Evolutionary conservation across 2,329 filamentous ascomycete genomes (phyloP).

Genomic region (Cordyceps tenuipes): DNA sequence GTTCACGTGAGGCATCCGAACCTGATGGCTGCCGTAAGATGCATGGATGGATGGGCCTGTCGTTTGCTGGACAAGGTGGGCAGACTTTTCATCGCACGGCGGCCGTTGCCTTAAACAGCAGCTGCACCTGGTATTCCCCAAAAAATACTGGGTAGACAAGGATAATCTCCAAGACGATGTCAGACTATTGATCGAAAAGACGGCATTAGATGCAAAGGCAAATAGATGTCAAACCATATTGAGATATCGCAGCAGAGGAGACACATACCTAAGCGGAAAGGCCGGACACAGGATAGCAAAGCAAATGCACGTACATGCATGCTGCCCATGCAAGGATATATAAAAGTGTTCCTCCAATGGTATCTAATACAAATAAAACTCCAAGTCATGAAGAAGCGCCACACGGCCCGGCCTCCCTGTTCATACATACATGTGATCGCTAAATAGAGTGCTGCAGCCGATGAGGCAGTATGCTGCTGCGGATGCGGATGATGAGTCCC

Average conservation of each 20-base stretch:
- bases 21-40: not conserved
- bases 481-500: not conserved
- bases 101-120: not conserved
- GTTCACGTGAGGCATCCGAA: not conserved
- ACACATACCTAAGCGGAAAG: not conserved
- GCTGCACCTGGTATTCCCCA: not conserved
- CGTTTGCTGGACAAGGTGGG: not conserved
- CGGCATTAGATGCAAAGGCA: not conserved
- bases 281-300: not conserved
- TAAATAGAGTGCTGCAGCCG: not conserved
- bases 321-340: not conserved
- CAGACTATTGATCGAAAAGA: not conserved
- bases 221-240: not conserved
- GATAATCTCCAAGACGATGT: not conserved
- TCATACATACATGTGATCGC: slow-evolving; percentile 1
- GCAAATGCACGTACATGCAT: not conserved
- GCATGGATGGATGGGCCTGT: not conserved
- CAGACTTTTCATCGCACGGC: not conserved
- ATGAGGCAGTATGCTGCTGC: not conserved
- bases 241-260: not conserved
- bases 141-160: not conserved
- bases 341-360: not conserved
- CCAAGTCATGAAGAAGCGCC: slow-evolving; percentile 3
- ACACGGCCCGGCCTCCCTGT: not conserved
- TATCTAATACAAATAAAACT: slow-evolving; percentile 11